phyloP scores from a whole-genome alignment of 352 stramenopile species.

The Aphanomyces cochlioides region DNA sequence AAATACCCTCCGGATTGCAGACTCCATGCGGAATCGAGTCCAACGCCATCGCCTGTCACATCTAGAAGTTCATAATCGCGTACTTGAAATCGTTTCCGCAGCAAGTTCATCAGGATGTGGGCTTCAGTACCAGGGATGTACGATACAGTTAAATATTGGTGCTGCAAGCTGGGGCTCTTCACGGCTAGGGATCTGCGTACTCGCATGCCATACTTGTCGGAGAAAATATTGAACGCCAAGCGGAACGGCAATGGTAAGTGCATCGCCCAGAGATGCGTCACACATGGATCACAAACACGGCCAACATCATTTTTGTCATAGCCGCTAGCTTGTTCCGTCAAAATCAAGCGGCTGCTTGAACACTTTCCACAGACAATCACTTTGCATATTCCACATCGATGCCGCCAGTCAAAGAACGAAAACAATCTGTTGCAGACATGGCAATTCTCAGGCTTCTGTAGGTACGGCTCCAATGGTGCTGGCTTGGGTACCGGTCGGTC shows the following conservation, averaged over 20 bases:
- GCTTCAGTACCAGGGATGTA: constrained; percentile 76
- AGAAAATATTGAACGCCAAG: constrained; percentile 38
- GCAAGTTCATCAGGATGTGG: constrained; percentile 64
- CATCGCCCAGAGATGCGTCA: constrained; percentile 74
- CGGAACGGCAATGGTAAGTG: constrained; percentile 57
- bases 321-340: constrained; percentile 40
- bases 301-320: constrained; percentile 54
- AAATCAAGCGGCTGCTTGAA: constrained; percentile 49
- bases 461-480: constrained; percentile 44
- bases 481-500: constrained; percentile 70
- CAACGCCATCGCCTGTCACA: constrained; percentile 51
- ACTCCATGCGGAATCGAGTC: constrained; percentile 42
- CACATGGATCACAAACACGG: constrained; percentile 70
- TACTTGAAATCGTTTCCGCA: constrained; percentile 76
- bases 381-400: constrained; percentile 75
- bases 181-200: constrained; percentile 63
- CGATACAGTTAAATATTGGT: constrained; percentile 70
- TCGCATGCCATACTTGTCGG: constrained; percentile 7
- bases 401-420: constrained; percentile 76
- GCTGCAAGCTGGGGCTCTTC: constrained; percentile 74
- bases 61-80: constrained; percentile 73
- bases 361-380: constrained; percentile 83
- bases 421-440: constrained; percentile 72
- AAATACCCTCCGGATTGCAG: constrained; percentile 37
- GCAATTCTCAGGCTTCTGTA: constrained; percentile 52